Percentiles rank a stretch among this genome's conserved stretches.
These are phyloP conservation scores for Stachybotrys chartarum DNA, from an alignment of 2,329 filamentous ascomycete genomes.

Conservation along the genomic window DNA sequence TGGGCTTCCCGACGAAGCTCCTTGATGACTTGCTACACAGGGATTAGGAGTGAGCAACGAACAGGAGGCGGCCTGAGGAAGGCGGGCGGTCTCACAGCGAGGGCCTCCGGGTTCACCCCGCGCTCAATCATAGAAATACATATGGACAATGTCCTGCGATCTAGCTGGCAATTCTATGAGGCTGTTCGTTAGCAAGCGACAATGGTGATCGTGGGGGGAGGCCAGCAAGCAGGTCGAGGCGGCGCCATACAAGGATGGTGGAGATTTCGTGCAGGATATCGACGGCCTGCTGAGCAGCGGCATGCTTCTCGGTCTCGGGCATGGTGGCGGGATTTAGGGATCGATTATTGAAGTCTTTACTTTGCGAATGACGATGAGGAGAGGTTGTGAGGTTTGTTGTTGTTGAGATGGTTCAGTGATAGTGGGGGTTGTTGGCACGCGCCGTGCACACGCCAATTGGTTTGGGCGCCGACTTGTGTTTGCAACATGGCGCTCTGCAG, in stretches of 20 bases:
- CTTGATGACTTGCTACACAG: conserved; percentile 48
- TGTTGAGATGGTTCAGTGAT: too few species aligned
- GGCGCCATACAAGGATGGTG: conserved; percentile 66
- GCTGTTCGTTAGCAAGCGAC: conserved; percentile 1
- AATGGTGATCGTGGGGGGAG: background rate
- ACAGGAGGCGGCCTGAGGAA: background rate
- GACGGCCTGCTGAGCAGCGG: conserved; percentile 73
- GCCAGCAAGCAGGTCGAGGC: background rate
- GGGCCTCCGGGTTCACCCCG: conserved; percentile 88
- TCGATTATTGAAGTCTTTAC: conserved; percentile 1
- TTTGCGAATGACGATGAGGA: conserved; percentile 1
- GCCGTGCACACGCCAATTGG: too few species aligned
- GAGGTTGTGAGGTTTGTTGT: too few species aligned
- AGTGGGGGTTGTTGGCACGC: too few species aligned
- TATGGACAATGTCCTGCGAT: conserved; percentile 83
- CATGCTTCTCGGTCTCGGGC: conserved; percentile 58
- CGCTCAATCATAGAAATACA: conserved; percentile 97
- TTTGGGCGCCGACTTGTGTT: too few species aligned
- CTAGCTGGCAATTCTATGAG: conserved; percentile 80
- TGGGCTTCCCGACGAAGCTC: conserved; percentile 52
- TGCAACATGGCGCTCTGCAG: too few species aligned
- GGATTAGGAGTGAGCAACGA: background rate
- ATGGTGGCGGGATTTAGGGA: conserved; percentile 17
- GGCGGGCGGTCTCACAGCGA: conserved; percentile 60
- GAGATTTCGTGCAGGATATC: conserved; percentile 81